Evolutionary conservation across 2,329 filamentous ascomycete genomes (phyloP), one percentile per base, ranked within the genome.

Genomic region (Claviceps pazoutovae): DNA sequence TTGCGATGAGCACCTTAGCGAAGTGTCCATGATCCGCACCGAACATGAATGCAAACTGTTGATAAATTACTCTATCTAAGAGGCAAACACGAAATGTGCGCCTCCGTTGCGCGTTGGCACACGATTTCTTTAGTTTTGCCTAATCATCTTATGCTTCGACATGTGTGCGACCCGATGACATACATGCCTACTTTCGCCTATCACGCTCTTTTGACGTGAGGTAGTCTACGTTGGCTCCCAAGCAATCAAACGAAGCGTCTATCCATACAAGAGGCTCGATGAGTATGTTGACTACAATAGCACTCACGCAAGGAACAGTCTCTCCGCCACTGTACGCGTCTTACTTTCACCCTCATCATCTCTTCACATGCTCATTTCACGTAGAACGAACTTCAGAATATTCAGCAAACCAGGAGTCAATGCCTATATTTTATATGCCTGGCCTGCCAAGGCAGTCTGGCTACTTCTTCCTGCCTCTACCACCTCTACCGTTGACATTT

Each of bases 401-500:
- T 8, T 14, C 19, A 13, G 19, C 39, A 17, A 38, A 17, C 30
- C 37, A 26, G 16, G 21, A 19, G 6, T 41, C 21, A 26, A 5
- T 39, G 34, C 14, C 9, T 4, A 9, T 17, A 5, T 30, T 13
- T 13, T 16, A 34, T 11, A 36, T 45, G 9, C 16, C 16, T 19
- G 9, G n/a, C 23, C 39, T 7, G 11, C 30, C 47, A n/a, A 44
- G 42, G 42, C 30, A 23, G 5, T 46, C 2, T 53, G 17, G 16
- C 55, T 58, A 66, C 54, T 62, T 72, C 57, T 71, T 75, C 58
- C 66, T 73, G 16, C 66, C 66, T 56, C 71, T 68, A 2, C 68
- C 64, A 17, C 66, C 66, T 60, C 60, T 70, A 48, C 58, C 58
- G 49, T 59, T 54, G 23, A 55, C 56, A 39, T 63, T 57, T 62